phyloP scores from a whole-genome alignment of 108 stramenopile genomes.

The Nitzschia inconspicua region DNA sequence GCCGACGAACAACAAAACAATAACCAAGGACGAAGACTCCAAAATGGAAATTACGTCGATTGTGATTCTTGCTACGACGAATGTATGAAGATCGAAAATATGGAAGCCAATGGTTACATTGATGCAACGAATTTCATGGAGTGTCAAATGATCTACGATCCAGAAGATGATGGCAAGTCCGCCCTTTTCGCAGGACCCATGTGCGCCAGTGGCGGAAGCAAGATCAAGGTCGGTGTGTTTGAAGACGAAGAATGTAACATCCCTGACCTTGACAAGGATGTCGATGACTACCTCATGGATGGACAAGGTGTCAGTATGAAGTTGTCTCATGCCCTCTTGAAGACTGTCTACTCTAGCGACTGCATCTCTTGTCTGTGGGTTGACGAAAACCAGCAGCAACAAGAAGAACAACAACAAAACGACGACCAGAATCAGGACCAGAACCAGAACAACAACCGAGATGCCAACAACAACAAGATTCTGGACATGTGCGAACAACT shows the following conservation, averaged over 20 bases:
- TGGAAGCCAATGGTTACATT: constrained; percentile 84
- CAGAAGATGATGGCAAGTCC: constrained; percentile 49
- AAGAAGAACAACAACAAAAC: constrained; percentile 22
- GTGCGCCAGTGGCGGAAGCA: constrained; percentile 61
- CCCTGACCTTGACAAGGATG: constrained; percentile 52
- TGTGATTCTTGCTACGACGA: constrained; percentile 69
- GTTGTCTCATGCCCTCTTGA: constrained; percentile 80
- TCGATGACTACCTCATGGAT: constrained; percentile 65
- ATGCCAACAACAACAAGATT: constrained; percentile 36
- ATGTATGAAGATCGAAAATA: constrained; percentile 89
- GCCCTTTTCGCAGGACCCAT: constrained; percentile 74
- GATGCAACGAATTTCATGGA: constrained; percentile 79
- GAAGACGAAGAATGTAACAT: constrained; percentile 65
- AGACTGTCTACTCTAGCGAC: constrained; percentile 60
- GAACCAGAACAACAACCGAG: constrained; percentile 20
- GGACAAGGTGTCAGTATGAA: constrained; percentile 50
- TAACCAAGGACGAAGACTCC: constrained; percentile 27
- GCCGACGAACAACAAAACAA: constrained; percentile 22
- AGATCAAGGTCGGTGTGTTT: constrained; percentile 89
- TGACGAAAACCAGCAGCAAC: constrained; percentile 18
- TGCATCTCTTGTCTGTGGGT: constrained; percentile 65
- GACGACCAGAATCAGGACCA: constrained; percentile 29
- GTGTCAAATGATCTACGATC: constrained; percentile 63
- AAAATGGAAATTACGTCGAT: constrained; percentile 40
- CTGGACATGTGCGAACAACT: constrained; percentile 70